These are phyloP conservation scores for Tetrahymena malaccensis DNA, from an alignment of 73 alveolate genomes.

Conservation along the genomic window DNA sequence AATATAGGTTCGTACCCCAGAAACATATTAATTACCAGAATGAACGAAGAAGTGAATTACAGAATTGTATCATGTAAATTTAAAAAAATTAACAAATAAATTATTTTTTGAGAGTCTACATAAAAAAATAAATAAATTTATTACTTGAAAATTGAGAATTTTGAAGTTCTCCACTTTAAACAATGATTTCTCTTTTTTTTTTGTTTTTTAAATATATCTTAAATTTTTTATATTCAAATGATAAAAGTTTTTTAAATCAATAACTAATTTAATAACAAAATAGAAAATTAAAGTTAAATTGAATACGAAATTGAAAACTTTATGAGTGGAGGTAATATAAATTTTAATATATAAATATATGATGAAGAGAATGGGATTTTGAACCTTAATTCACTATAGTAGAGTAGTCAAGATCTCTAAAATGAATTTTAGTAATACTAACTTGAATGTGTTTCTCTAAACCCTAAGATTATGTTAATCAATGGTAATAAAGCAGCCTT, in stretches of 20 bases:
- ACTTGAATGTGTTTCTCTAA: background rate
- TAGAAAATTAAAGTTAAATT: background rate
- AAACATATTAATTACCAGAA: background rate
- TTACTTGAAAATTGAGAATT: no score
- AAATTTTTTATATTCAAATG: no score
- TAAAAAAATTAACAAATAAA: no score
- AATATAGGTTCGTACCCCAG: background rate
- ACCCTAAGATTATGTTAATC: background rate
- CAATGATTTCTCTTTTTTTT: no score
- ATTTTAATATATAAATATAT: background rate
- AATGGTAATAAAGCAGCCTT: background rate
- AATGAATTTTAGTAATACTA: background rate
- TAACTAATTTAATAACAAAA: no score
- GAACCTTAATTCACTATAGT: background rate
- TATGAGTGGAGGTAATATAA: background rate
- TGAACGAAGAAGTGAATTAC: background rate
- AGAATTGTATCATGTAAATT: background rate
- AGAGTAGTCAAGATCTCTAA: background rate
- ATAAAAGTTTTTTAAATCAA: no score
- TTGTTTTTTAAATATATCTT: no score
- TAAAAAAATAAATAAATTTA: no score
- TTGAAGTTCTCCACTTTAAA: no score
- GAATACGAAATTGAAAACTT: background rate
- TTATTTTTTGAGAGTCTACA: no score
- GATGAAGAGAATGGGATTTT: background rate